phyloP scores from a whole-genome alignment of 192 early-diverging fungal species.

The Coemansia javaensis region DNA sequence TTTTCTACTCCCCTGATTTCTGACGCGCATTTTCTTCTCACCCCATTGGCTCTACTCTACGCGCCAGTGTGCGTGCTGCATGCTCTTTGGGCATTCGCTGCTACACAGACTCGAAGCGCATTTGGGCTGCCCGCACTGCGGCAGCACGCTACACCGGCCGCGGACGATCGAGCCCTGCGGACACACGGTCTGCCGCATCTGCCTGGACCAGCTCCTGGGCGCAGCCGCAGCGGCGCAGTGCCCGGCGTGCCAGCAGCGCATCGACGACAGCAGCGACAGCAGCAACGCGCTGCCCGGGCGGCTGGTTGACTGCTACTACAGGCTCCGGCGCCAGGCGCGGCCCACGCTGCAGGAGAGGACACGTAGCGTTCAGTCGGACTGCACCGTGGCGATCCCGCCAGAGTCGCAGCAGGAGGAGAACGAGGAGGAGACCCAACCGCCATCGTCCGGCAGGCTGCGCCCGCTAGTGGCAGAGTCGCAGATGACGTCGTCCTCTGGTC shows the following conservation, averaged over 20 bases:
- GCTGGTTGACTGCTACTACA: constrained; percentile 11
- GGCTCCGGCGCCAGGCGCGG: background rate
- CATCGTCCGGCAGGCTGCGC: background rate
- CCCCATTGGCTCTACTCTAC: background rate
- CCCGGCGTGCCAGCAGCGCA: constrained; percentile 7
- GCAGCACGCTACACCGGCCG: constrained; percentile 1
- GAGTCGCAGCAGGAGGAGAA: background rate
- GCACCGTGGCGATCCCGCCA: constrained; percentile 1
- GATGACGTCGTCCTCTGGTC: no score
- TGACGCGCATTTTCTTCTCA: background rate
- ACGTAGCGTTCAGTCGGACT: constrained; percentile 1
- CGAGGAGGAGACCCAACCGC: no score
- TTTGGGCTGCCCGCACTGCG: constrained; percentile 6
- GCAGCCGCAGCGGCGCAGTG: background rate
- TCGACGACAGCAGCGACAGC: background rate
- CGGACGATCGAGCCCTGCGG: background rate
- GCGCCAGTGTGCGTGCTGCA: background rate
- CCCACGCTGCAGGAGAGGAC: background rate
- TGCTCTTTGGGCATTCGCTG: constrained; percentile 1
- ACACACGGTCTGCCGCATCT: constrained; percentile 16
- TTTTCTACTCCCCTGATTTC: background rate
- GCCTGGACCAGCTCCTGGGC: constrained; percentile 11
- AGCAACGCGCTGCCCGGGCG: background rate
- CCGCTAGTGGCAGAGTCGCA: constrained; percentile 2
- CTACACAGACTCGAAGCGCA: constrained; percentile 4